Percentiles rank a stretch among this genome's conserved stretches.
phyloP scores from a whole-genome alignment of 495 filamentous ascomycete genomes.

The Trichoderma parareesei region DNA sequence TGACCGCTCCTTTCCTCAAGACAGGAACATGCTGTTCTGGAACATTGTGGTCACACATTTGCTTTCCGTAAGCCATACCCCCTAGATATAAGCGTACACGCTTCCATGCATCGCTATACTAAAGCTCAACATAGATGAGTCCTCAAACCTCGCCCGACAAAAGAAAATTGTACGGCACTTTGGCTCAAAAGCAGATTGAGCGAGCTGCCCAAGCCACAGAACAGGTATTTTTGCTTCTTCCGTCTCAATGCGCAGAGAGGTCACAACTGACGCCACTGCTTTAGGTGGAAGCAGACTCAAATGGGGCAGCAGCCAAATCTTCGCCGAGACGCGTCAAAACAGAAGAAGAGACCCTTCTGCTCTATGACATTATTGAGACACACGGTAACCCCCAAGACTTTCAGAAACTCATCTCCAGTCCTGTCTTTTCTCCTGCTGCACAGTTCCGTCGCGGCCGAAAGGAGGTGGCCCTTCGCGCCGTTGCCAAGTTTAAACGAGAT shows the following conservation, averaged over 20 bases:
- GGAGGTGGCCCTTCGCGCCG: conserved; percentile 23
- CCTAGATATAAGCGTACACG: neutral
- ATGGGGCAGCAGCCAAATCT: neutral
- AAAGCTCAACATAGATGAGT: conserved; percentile 25
- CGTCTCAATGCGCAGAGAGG: neutral
- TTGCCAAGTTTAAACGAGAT: conserved; percentile 22
- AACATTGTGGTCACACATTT: conserved; percentile 35
- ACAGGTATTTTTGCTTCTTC: conserved; percentile 20
- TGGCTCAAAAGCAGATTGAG: conserved; percentile 34
- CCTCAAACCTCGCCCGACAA: conserved; percentile 28
- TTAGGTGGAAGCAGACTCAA: neutral
- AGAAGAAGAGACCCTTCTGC: conserved; percentile 29
- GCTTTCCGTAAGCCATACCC: conserved; percentile 32
- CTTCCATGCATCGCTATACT: conserved; percentile 11
- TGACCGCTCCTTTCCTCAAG: conserved; percentile 30
- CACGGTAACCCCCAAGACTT: conserved; percentile 26
- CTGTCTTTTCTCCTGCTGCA: conserved; percentile 20
- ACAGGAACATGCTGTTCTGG: conserved; percentile 35
- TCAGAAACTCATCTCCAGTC: conserved; percentile 21
- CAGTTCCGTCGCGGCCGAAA: conserved; percentile 27
- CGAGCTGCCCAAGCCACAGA: conserved; percentile 34
- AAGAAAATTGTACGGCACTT: conserved; percentile 32
- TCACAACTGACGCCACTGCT: neutral
- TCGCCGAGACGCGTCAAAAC: conserved; percentile 21
- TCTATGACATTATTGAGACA: conserved; percentile 23